Evolutionary conservation across 805 yeast species (phyloP).

Genomic region (Monosporozyma yasuniensis): DNA sequence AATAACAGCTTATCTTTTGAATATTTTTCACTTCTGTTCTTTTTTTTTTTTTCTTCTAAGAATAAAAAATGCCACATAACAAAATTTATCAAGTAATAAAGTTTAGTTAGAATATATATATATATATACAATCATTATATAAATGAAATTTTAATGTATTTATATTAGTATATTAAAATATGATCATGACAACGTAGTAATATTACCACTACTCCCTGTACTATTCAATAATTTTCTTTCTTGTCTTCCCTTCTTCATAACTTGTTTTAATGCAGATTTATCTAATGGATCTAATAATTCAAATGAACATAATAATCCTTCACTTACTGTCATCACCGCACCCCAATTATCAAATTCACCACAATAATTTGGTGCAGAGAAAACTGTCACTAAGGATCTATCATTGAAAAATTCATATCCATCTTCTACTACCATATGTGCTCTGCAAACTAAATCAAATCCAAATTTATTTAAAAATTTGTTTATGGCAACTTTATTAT

Average conservation of each 20-base stretch:
- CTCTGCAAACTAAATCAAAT: conserved; percentile 69
- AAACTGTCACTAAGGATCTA: conserved; percentile 63
- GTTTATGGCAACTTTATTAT: conserved; percentile 60
- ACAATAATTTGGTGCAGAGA: conserved; percentile 65
- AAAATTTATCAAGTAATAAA: background rate
- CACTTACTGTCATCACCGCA: conserved; percentile 94
- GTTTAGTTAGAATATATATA: no score
- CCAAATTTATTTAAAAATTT: conserved; percentile 54
- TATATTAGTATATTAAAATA: background rate
- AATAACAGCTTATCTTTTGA: no score
- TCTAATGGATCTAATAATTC: conserved; percentile 91
- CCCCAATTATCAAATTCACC: conserved; percentile 73
- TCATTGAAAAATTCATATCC: conserved; percentile 76
- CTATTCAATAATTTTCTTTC: conserved; percentile 47
- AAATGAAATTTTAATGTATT: no score
- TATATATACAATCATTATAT: background rate
- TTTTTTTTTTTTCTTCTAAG: no score
- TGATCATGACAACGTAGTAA: background rate
- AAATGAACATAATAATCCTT: conserved; percentile 83
- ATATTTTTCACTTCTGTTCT: no score
- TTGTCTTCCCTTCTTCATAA: conserved; percentile 81
- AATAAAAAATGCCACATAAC: background rate
- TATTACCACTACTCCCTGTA: background rate
- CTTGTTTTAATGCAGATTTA: conserved; percentile 82
- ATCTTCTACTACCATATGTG: conserved; percentile 84